Evolutionary conservation across 345 rosid species (phyloP), one percentile per base, ranked within the genome.

Genomic region (Salix exigua): DNA sequence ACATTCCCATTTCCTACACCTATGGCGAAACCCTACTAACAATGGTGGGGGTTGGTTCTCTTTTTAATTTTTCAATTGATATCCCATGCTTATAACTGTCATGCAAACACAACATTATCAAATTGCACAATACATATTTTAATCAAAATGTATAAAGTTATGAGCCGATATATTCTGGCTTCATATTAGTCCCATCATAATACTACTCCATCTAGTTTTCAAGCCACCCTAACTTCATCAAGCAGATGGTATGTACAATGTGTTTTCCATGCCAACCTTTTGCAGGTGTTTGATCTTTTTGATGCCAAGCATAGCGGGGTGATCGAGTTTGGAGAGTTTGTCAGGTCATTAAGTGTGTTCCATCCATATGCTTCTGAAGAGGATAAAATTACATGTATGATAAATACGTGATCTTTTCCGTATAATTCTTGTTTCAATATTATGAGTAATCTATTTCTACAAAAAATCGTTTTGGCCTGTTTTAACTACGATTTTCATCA

Each of bases 271-370:
- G 64, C 35, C 48, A 72, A 58, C 66, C 70, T 74, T 13, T 81
- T 77, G 78, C 85, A 91, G 96, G 77, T 90, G n/a, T 90, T 90
- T 70, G 83, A 79, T 74, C 69, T 88, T 77, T 92, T 89, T 61
- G 97, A 92, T 80, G 51, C 68, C 72, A 91, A 88, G 82, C 82
- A n/a, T 66, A 84, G 91, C 53, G 97, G 90, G 50, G 87, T 83
- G 2, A 89, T 92, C 21, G 94, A 82, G 76, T 92, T 92, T 71
- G 92, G 86, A 75, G 96, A 89, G 61, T 92, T 92, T 48, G 94
- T 92, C 17, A 87, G 88, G 40, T 80, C 97, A 13, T 81, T 91
- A 46, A 83, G 89, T 71, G 46, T 91, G 74, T 92, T 92, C 80
- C 97, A 91, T 65, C 97, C 97, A 18, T 82, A 48, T 66, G 80